Evolutionary conservation across 2,329 filamentous ascomycete species (phyloP).

Genomic region (Penicillium concentricum): DNA sequence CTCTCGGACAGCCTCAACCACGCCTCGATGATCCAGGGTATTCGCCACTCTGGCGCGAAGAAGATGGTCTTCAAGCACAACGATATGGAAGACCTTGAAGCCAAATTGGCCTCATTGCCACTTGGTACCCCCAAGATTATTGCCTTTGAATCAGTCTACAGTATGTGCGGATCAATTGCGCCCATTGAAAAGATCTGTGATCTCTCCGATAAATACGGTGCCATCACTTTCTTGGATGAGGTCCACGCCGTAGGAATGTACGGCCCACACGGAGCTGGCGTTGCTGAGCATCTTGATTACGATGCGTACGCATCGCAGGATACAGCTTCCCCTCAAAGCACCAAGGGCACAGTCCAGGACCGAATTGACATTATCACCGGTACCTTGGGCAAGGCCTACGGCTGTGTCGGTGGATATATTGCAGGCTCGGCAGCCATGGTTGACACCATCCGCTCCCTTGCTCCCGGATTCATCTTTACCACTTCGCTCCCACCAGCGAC

Average conservation of each 20-base stretch:
- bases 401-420: constrained; percentile 96
- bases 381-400: constrained; percentile 95
- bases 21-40: constrained; percentile 98
- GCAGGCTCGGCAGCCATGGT: constrained; percentile 83
- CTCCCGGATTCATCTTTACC: constrained; percentile 98
- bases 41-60: constrained; percentile 92
- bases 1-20: constrained; percentile 97
- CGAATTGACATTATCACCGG: constrained; percentile 97
- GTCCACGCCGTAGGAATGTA: constrained; percentile 99
- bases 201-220: constrained; percentile 94
- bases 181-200: constrained; percentile 96
- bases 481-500: constrained; percentile 93
- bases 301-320: constrained; percentile 75
- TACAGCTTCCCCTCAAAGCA: constrained; percentile 48
- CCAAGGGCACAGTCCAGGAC: constrained; percentile 82
- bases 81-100: constrained; percentile 87
- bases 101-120: constrained; percentile 84
- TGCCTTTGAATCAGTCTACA: constrained; percentile 97
- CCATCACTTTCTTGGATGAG: constrained; percentile 96
- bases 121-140: constrained; percentile 92
- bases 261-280: constrained; percentile 89
- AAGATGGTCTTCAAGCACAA: constrained; percentile 99
- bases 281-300: constrained; percentile 95
- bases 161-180: constrained; percentile 97
- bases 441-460: constrained; percentile 89